Conservation (phyloP, 108 stramenopile genomes). For the Cyclotella baltica region DNA sequence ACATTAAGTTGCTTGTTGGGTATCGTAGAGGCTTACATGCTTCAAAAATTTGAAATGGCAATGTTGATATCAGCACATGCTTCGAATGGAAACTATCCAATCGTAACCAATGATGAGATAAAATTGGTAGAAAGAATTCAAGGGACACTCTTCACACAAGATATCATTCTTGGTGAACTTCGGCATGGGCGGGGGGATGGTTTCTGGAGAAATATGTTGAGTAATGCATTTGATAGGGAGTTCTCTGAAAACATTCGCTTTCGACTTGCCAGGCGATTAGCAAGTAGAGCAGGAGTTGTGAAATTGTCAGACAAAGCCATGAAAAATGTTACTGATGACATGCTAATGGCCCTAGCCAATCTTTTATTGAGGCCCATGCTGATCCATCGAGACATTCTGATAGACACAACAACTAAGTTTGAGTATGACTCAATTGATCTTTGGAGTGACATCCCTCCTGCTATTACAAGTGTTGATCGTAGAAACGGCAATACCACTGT, state of each 20-base stretch:
- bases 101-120: neutral
- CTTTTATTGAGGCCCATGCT: neutral
- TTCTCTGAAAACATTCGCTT: neutral
- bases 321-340: neutral
- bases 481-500: neutral
- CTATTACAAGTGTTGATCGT: neutral
- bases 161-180: neutral
- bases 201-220: neutral
- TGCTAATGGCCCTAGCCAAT: neutral
- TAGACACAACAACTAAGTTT: neutral
- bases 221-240: neutral
- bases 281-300: conserved; percentile 2
- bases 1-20: neutral
- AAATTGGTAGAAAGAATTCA: neutral
- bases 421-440: conserved; percentile 4
- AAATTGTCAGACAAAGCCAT: neutral
- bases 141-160: neutral
- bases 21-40: neutral
- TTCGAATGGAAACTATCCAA: neutral
- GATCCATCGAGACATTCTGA: neutral
- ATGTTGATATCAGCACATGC: neutral
- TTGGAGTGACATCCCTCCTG: conserved; percentile 3
- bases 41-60: neutral
- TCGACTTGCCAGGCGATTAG: neutral
- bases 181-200: too few relatives aligned